Base-by-base conservation (phyloP, 805 yeast genomes). In the Teunomyces funiuensis region DNA sequence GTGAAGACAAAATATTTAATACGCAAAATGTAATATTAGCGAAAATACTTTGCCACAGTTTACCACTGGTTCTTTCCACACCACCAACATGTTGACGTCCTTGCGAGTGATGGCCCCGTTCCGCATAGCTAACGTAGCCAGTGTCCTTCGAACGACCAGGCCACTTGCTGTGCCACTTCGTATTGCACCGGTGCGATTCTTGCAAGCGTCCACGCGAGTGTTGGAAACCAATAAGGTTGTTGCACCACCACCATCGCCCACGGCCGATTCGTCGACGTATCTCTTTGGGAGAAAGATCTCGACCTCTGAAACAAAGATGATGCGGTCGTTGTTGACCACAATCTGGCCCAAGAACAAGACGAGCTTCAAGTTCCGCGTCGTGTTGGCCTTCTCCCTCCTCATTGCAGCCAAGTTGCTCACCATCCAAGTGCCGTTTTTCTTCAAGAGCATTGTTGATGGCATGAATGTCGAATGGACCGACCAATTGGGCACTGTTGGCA, bases 361-460 rank as follows among this genome's bases (percentile, higher is more conserved):
- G 4, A 73, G 81, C 41, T 83, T 83, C 44, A 85, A 81, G 57
- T 52, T 77, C 22, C 70, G 99, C 34, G 98, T 93, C 1, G 64
- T 85, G 0, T 48, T 85, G 5, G 97, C 98, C 0, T 59, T 93
- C 13, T 52, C 81, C 0, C 68, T 93, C 43, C 72, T 93, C 44
- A 76, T 93, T 3, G 80, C 82, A 0, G 85, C 97, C 14, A 93
- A 93, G 60, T 58, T 93, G 5, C 69, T 93, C 27, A 93, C 90
- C 60, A 96, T 93, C 4, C 96, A 93, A 61, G 99, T 93, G 5
- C 99, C 99, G 0, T 89, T 93, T 58, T 90, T 80, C 63, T 93
- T 93, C 75, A 93, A 71, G 44, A 74, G 79, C 22, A 91, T 88
- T 39, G 82, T 93, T 34, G 98, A 93, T 65, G 79, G 82, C 9